Percentiles rank a stretch among this genome's conserved stretches.
phyloP scores from a whole-genome alignment of 2,329 filamentous ascomycete genomes.

The Monosporascus ibericus region DNA sequence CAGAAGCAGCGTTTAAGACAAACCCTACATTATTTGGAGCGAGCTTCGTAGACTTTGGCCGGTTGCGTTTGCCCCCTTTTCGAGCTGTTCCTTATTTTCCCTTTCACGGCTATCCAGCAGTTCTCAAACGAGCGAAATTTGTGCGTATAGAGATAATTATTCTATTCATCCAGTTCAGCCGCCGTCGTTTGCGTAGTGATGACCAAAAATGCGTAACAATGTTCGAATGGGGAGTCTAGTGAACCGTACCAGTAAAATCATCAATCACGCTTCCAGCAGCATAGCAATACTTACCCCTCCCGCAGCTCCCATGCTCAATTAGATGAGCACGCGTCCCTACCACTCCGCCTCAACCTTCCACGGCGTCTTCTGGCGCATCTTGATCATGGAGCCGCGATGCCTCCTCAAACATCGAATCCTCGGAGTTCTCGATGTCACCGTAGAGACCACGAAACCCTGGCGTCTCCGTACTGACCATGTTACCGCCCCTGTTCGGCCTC shows the following conservation, averaged over 20 bases:
- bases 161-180: neutral
- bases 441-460: conserved; percentile 41
- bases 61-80: too few relatives aligned
- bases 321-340: too few relatives aligned
- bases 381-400: conserved; percentile 9
- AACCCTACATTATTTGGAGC: too few relatives aligned
- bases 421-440: conserved; percentile 42
- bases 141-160: neutral
- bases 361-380: neutral
- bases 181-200: neutral
- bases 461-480: conserved; percentile 32
- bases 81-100: neutral
- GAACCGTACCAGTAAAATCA: neutral
- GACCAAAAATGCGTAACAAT: neutral
- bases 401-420: conserved; percentile 33
- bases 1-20: too few relatives aligned
- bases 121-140: neutral
- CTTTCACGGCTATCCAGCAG: neutral
- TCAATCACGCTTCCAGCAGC: too few relatives aligned
- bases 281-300: too few relatives aligned
- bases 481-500: conserved; percentile 21
- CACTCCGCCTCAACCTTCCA: neutral
- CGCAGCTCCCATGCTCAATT: too few relatives aligned
- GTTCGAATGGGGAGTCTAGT: neutral
- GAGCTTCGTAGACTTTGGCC: too few relatives aligned